phyloP scores from a whole-genome alignment of 2,329 filamentous ascomycete genomes.

The Trichophyton simii region DNA sequence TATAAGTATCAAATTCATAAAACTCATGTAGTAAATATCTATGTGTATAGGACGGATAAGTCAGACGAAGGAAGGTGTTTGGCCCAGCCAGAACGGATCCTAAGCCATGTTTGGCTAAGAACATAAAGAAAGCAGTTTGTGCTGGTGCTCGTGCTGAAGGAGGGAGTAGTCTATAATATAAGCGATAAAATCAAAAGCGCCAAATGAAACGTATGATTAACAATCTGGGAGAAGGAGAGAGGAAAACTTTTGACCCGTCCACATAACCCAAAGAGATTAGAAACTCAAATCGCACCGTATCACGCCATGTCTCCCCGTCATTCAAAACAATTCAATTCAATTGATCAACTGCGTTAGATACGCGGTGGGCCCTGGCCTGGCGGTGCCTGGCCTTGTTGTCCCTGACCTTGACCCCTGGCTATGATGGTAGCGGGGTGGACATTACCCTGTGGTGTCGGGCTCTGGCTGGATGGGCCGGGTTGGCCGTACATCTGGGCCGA shows the following conservation, averaged over 20 bases:
- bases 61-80: neutral
- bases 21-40: neutral
- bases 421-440: neutral
- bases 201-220: neutral
- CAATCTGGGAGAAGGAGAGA: neutral
- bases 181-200: neutral
- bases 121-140: neutral
- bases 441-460: too few relatives aligned
- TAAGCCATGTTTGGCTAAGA: neutral
- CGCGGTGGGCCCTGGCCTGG: neutral
- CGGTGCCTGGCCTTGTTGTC: neutral
- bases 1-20: neutral
- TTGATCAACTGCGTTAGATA: neutral
- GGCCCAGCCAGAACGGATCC: neutral
- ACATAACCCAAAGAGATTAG: neutral
- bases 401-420: neutral
- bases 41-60: neutral
- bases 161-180: neutral
- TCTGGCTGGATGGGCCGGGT: neutral
- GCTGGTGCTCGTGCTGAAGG: neutral
- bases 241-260: neutral
- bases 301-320: neutral
- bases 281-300: neutral
- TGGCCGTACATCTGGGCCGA: neutral
- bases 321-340: neutral